These are phyloP conservation scores for Coemansia sp. DNA, from an alignment of 192 early-diverging fungal species.

Conservation along the genomic window DNA sequence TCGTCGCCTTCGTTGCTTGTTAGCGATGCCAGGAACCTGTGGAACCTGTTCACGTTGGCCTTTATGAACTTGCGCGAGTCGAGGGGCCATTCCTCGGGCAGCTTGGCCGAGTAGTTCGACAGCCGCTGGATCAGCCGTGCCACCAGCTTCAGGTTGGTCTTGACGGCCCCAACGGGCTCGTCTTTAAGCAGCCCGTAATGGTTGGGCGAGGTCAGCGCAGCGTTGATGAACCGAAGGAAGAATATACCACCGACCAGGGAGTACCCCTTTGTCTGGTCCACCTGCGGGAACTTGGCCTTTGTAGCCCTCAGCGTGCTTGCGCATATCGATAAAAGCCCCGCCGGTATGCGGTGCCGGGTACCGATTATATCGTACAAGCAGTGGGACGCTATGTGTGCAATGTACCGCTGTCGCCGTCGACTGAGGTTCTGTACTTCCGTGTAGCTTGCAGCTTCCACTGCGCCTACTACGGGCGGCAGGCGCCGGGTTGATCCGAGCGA, in stretches of 20 bases:
- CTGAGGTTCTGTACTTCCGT: slow-evolving; percentile 54
- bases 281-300: slow-evolving; percentile 27
- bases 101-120: slow-evolving; percentile 44
- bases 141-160: slow-evolving; percentile 43
- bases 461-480: slow-evolving; percentile 29
- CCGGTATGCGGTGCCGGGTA: slow-evolving; percentile 28
- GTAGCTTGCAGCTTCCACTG: slow-evolving; percentile 43
- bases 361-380: slow-evolving; percentile 39
- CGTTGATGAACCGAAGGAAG: slow-evolving; percentile 50
- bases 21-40: slow-evolving; percentile 33
- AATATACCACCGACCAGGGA: slow-evolving; percentile 51
- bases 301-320: slow-evolving; percentile 33
- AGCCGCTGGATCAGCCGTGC: slow-evolving; percentile 46
- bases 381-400: slow-evolving; percentile 39
- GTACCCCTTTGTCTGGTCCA: slow-evolving; percentile 27
- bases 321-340: slow-evolving; percentile 41
- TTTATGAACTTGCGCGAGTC: slow-evolving; percentile 43
- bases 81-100: slow-evolving; percentile 40
- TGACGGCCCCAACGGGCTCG: slow-evolving; percentile 17
- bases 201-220: slow-evolving; percentile 39
- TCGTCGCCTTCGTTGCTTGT: slow-evolving; percentile 12
- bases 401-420: slow-evolving; percentile 40
- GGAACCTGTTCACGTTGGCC: slow-evolving; percentile 26
- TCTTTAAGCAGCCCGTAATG: slow-evolving; percentile 40
- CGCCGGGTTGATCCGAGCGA: slow-evolving; percentile 13